phyloP scores from a whole-genome alignment of 345 rosid species.

The Citrus mangshanensis region DNA sequence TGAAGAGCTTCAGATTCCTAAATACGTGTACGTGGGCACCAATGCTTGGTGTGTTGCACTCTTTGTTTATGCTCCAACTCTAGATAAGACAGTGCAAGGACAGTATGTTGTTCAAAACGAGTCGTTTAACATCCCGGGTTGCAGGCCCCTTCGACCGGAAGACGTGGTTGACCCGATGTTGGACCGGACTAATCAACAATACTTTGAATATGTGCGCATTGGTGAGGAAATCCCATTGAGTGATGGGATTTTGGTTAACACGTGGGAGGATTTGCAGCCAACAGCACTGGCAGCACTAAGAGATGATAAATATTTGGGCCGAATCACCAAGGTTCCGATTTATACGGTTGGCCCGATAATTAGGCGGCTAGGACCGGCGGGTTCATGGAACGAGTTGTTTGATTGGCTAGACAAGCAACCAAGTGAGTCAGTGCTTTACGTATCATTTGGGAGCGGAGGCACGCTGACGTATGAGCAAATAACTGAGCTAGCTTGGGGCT shows the following conservation, averaged over 20 bases:
- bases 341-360: slow-evolving; percentile 50
- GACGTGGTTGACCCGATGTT: slow-evolving; percentile 40
- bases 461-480: slow-evolving; percentile 46
- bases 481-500: slow-evolving; percentile 56
- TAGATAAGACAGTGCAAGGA: slow-evolving; percentile 37
- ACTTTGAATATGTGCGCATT: background rate
- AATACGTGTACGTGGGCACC: slow-evolving; percentile 26
- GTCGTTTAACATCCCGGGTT: slow-evolving; percentile 53
- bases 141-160: slow-evolving; percentile 39
- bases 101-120: slow-evolving; percentile 32
- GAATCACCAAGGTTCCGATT: slow-evolving; percentile 28
- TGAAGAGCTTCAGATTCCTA: slow-evolving; percentile 37
- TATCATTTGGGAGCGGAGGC: slow-evolving; percentile 78
- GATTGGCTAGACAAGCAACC: slow-evolving; percentile 57
- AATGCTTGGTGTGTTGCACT: slow-evolving; percentile 60
- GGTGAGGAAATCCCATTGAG: slow-evolving; percentile 16
- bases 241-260: slow-evolving; percentile 59
- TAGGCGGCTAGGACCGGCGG: slow-evolving; percentile 1
- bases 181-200: slow-evolving; percentile 24
- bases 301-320: slow-evolving; percentile 17
- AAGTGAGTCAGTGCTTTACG: slow-evolving; percentile 46
- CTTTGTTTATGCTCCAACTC: slow-evolving; percentile 24
- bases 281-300: slow-evolving; percentile 37
- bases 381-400: background rate
- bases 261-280: slow-evolving; percentile 55